Evolutionary conservation across 371 early-diverging fungal species (phyloP), one percentile per base, ranked within the genome.

Genomic region (Haplosporangium sp.): DNA sequence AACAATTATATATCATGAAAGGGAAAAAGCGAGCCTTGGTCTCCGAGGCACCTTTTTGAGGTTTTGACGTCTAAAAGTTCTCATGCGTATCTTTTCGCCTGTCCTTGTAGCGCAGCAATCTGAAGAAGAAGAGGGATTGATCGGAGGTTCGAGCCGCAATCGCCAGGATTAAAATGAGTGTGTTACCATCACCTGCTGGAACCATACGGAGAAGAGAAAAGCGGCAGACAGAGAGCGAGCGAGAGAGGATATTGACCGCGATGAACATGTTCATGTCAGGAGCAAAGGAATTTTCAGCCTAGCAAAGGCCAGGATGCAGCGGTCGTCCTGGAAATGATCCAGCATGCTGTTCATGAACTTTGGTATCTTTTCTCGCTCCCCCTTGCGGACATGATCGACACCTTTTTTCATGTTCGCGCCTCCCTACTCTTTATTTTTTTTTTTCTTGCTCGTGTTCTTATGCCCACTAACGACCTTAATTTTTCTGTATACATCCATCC

Each of bases 121-220:
- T 77, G 79, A 77, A 58, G 79, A 77, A 62, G 79, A 77, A 59
- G 79, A 77, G 42, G 79, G 79, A 63, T 54, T 77, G 48, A 77
- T 77, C 55, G 76, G 65, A 57, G 47, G 42, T 55, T 18, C 72
- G 21, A 43, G 45, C 53, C 79, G 79, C 52, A 65, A 59, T 62
- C 55, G 64, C 62, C 72, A 71, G 65, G 79, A 77, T 55, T 77
- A 77, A 64, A 54, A 45, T n/a, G 38, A 20, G 23, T n/a, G n/a
- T n/a, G n/a, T n/a, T n/a, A n/a, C n/a, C n/a, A n/a, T n/a, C n/a
- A n/a, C n/a, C n/a, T n/a, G n/a, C n/a, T n/a, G n/a, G n/a, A n/a
- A n/a, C n/a, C n/a, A n/a, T n/a, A 56, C 43, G 40, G 18, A 46
- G 20, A 57, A 23, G 46, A 63, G 6, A 38, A 41, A 55, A 14